phyloP scores from a whole-genome alignment of 108 stramenopile genomes.

The Chaetoceros tenuissimus region DNA sequence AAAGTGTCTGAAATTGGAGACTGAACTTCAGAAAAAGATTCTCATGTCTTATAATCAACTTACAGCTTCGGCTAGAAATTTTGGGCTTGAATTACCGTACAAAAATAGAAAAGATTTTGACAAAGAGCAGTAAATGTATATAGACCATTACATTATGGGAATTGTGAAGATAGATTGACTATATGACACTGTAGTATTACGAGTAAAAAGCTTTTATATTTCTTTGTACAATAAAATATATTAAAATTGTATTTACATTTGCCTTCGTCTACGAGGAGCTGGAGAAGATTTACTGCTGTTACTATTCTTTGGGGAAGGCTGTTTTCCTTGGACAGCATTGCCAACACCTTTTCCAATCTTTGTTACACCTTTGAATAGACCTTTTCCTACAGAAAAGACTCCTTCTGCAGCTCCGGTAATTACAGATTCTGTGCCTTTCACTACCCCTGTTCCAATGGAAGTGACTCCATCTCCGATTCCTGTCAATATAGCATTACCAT shows the following conservation, averaged over 20 bases:
- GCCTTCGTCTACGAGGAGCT: no score
- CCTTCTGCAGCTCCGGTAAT: conserved; percentile 73
- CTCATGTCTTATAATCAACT: conserved; percentile 78
- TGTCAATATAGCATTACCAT: conserved; percentile 51
- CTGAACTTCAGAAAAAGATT: conserved; percentile 54
- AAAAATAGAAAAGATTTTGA: conserved; percentile 33
- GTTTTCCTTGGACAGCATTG: conserved; percentile 35
- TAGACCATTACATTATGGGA: no score
- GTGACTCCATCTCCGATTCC: conserved; percentile 60
- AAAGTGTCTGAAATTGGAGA: conserved; percentile 56
- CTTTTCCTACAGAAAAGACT: conserved; percentile 58
- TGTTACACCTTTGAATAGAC: conserved; percentile 67
- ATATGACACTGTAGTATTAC: no score
- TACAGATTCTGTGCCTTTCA: conserved; percentile 67
- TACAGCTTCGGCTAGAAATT: conserved; percentile 61
- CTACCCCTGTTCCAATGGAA: conserved; percentile 63
- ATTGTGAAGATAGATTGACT: no score
- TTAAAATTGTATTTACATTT: no score
- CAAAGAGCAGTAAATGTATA: no score
- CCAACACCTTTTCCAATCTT: conserved; percentile 69
- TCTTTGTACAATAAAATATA: no score
- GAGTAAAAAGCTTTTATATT: no score
- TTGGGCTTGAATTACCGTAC: conserved; percentile 74
- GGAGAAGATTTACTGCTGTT: no score
- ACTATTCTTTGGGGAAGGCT: background rate